Evolutionary conservation across 768 basidiomycete species (phyloP).

Genomic region (Cyathus striatus): DNA sequence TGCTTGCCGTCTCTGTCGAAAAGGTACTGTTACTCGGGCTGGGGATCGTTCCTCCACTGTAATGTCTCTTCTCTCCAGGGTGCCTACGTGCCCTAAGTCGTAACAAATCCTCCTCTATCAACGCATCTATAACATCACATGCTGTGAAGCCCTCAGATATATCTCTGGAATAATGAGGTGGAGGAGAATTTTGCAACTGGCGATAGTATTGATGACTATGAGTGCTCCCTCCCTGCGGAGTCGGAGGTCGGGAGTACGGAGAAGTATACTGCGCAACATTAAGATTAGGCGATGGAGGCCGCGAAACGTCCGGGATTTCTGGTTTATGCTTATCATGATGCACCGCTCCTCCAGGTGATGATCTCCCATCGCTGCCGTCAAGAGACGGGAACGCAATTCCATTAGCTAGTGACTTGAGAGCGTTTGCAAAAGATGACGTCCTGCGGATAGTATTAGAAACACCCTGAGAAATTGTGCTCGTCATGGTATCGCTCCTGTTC

Average conservation of each 20-base stretch:
- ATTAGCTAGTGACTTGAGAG: conserved; percentile 64
- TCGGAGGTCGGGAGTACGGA: conserved; percentile 59
- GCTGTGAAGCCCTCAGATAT: too few species aligned
- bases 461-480: conserved; percentile 53
- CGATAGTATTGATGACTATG: conserved; percentile 23
- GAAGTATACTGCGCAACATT: conserved; percentile 74
- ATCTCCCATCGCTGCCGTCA: conserved; percentile 51
- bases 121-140: conserved; percentile 78
- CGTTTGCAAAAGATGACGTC: conserved; percentile 78
- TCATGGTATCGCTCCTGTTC: conserved; percentile 57
- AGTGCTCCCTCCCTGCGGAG: conserved; percentile 24
- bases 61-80: conserved; percentile 28
- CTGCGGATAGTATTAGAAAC: conserved; percentile 68
- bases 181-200: conserved; percentile 24
- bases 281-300: conserved; percentile 75
- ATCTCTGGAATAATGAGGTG: conserved; percentile 33
- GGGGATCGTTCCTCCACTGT: conserved; percentile 37
- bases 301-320: conserved; percentile 40
- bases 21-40: conserved; percentile 77
- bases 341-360: conserved; percentile 23
- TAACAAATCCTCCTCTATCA: conserved; percentile 95
- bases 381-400: conserved; percentile 64
- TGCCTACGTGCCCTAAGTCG: conserved; percentile 69
- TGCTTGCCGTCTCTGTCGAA: conserved; percentile 67
- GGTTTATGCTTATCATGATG: conserved; percentile 14